Evolutionary conservation across 2,329 filamentous ascomycete genomes (phyloP), one percentile per base, ranked within the genome.

Genomic region (Ophiocordyceps unilateralis): DNA sequence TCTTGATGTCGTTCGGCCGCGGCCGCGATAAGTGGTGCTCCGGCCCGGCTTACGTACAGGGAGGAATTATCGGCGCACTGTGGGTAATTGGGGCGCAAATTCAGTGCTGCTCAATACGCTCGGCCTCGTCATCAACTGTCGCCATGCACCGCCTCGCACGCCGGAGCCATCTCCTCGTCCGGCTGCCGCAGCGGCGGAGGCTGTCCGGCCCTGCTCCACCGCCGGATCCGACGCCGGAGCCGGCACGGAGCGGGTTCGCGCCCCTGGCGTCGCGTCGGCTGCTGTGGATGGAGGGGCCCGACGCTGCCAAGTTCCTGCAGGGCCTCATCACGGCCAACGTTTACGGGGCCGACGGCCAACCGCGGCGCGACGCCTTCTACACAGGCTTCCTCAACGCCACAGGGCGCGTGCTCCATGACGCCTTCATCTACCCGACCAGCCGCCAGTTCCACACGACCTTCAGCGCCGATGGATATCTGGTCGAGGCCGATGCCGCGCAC

Each of bases 351-450:
- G 49, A 64, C 46, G 55, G 61, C 47, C 47, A 54, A 30, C 52
- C 62, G 2, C 59, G 60, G 21, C 53, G 51, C 4, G 61, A 65
- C 1, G 80, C 77, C 4, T 78, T 82, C 58, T 96, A 93, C 61
- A 72, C 81, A 7, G 85, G 79, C 0, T 94, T 98, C 54, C 69
- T 98, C 37, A 93, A 83, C 50, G 85, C 89, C 8, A 76, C 77
- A 46, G 91, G 91, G 37, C 76, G 88, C 45, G 73, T 98, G 10
- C 66, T 95, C 38, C 76, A 89, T 64, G 91, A 98, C 63, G 82
- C 87, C 42, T 93, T 96, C 60, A 69, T 98, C 40, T 95, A 94
- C 66, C 81, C 78, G 0, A 64, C 74, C 48, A 54, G 62, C 39
- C 51, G 49, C 43, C 53, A 46, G 40, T 50, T 50, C 6, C 53